These are phyloP conservation scores for Megacollybia marginata DNA, from an alignment of 768 basidiomycete genomes.

Conservation along the genomic window DNA sequence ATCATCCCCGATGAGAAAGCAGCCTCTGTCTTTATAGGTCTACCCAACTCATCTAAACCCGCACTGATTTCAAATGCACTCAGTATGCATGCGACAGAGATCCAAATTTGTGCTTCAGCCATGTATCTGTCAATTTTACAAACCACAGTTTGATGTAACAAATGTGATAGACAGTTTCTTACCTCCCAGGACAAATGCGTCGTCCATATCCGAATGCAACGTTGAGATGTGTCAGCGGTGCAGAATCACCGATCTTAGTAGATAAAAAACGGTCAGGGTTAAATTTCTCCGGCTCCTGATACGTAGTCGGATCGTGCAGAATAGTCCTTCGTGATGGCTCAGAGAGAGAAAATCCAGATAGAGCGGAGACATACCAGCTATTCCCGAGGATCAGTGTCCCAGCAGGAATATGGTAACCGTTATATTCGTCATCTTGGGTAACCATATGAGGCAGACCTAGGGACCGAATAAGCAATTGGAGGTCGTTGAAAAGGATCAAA, in stretches of 20 bases:
- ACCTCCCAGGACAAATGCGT: constrained; percentile 41
- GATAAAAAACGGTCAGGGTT: constrained; percentile 40
- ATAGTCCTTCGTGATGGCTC: constrained; percentile 32
- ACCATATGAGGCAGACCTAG: constrained; percentile 29
- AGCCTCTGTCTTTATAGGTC: constrained; percentile 20
- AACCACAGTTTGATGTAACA: no score
- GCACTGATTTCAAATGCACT: constrained; percentile 32
- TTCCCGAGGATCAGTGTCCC: constrained; percentile 37
- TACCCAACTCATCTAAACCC: constrained; percentile 27
- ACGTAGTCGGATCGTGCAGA: constrained; percentile 38
- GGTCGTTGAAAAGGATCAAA: constrained; percentile 2
- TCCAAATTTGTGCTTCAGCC: constrained; percentile 29
- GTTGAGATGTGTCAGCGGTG: constrained; percentile 26
- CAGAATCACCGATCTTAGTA: constrained; percentile 12
- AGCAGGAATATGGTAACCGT: constrained; percentile 35
- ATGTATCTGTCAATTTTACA: no score
- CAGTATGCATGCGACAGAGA: constrained; percentile 36
- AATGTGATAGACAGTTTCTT: constrained; percentile 1
- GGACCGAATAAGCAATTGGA: background rate
- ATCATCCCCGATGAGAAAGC: constrained; percentile 37
- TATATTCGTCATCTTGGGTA: constrained; percentile 34
- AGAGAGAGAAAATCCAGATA: background rate
- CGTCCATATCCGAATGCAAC: constrained; percentile 36
- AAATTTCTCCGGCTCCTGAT: constrained; percentile 39
- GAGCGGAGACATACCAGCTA: constrained; percentile 24